Evolutionary conservation across 805 yeast genomes (phyloP), one percentile per base, ranked within the genome.

Genomic region (Kregervanrija pseudodelftensis): DNA sequence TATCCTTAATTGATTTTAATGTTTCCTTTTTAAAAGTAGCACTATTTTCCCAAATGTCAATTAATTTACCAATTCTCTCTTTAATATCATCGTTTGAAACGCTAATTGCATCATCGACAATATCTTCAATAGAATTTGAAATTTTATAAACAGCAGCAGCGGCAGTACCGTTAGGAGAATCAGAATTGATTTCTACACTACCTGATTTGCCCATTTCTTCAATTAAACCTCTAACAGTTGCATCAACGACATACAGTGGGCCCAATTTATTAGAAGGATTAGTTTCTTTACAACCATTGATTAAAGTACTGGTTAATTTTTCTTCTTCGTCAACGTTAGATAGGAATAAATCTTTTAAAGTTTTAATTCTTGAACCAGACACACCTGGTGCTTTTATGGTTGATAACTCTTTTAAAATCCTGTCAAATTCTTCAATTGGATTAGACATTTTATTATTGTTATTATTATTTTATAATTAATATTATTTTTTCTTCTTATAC

Each of bases 301-400:
- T 75, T 52, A 86, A 70, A 50, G 72, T 69, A 40, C 79, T 73
- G 40, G 82, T 73, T 43, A 85, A 63, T 49, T 73, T 70, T 22
- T 82, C 70, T 52, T 64, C 67, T 36, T 61, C 60, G 39, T 49
- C 48, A 35, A 84, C 83, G 63, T 88, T 77, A 52, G 75, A 76
- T 49, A 82, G 71, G 46, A 96, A 95, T 49, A 85, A 63, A 46
- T 85, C 84, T 39, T 91, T 85, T 60, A 90, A 70, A 58, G 81
- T 81, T 64, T 86, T 86, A 65, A 91, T 93, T 69, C 96, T 88
- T 45, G 95, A 80, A 37, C 98, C 98, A 30, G 97, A 89, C 43
- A 91, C 93, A 49, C 99, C 98, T 11, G 91, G 91, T 12, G 96
- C 78, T 65, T 82, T 83, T 55, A 84, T 66, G 5, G 75, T 70